Base-by-base conservation (phyloP, 2,329 filamentous ascomycete species). In the Fusarium solani-melongenae region DNA sequence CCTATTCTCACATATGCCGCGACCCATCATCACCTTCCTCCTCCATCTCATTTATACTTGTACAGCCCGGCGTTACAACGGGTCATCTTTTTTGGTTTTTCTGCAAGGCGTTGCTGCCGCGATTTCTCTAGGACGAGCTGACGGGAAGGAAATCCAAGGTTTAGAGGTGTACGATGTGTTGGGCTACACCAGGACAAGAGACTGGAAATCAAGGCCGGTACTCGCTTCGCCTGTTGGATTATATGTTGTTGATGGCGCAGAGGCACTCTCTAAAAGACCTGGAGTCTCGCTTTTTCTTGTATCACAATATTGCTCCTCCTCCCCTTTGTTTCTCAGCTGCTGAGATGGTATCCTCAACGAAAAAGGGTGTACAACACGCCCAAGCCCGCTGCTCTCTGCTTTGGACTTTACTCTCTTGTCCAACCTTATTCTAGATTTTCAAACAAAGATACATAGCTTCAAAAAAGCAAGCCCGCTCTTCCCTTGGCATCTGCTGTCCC, bases 271-370 rank as follows among this genome's bases (percentile, higher is more conserved):
- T 31, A 34, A 38, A 38, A 58, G 64, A 34, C 20, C 64, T 17
- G 41, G 41, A 46, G 41, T 46, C 41, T 46, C 41, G 41, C 60
- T 55, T 66, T 66, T 61, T 69, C 64, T 68, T 73, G 71, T 69
- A 74, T 55, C 58, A 63, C 61, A 65, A 72, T 74, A 69, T 63
- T 61, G 53, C 67, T 69, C 64, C 46, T 59, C 27, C 64, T 73
- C 64, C 64, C 31, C 71, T 69, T 74, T 66, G 67, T 66, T 39
- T 62, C 46, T 62, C 60, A 33, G 29, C 44, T 29, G 4, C 24
- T 55, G 27, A 68, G 44, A 68, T 69, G 73, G 70, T 73, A 64
- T 38, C 33, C 27, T 36, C 31, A 38, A 41, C 14, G 15, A 24
- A 33, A 33, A 24, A n/a, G 60, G 49, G 31, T 22, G 31, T n/a